Evolutionary conservation across 1,284 basidiomycete species (phyloP).

Genomic region (Cryptococcus neoformans): DNA sequence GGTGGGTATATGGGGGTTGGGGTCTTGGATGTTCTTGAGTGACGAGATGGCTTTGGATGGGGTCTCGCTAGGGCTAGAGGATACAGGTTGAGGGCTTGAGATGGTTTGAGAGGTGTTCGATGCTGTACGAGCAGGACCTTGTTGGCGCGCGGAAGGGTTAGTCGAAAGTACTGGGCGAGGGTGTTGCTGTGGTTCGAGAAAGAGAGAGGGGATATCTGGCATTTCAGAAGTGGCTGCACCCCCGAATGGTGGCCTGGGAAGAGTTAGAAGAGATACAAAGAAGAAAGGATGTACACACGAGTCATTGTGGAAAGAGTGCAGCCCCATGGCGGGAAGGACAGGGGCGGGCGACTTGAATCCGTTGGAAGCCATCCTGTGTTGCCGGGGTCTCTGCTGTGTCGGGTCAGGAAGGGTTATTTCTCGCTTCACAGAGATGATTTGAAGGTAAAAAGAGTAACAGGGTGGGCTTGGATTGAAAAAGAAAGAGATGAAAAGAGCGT

Average conservation of each 20-base stretch:
- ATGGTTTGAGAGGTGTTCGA: not conserved
- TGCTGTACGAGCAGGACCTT: not conserved
- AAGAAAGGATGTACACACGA: conserved; percentile 32
- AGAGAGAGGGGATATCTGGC: conserved; percentile 30
- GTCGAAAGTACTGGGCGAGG: no score
- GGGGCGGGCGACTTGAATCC: conserved; percentile 41
- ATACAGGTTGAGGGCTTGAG: not conserved
- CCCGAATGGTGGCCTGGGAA: conserved; percentile 39
- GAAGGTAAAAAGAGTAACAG: no score
- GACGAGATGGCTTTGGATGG: not conserved
- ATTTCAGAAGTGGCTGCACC: conserved; percentile 24
- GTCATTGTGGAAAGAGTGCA: conserved; percentile 48
- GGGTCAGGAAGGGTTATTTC: not conserved
- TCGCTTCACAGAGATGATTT: not conserved
- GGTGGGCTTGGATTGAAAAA: no score
- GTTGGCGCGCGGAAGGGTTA: no score
- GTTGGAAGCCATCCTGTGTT: conserved; percentile 18
- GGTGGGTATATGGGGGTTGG: conserved; percentile 3
- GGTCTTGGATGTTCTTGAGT: not conserved
- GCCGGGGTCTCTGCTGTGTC: not conserved
- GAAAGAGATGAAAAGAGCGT: no score
- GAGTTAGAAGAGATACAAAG: not conserved
- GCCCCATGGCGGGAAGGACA: conserved; percentile 46
- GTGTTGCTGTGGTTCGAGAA: conserved; percentile 9
- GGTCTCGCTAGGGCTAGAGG: not conserved